Conservation (phyloP, 306 rosid species). For the Citrullus colocynthis region DNA sequence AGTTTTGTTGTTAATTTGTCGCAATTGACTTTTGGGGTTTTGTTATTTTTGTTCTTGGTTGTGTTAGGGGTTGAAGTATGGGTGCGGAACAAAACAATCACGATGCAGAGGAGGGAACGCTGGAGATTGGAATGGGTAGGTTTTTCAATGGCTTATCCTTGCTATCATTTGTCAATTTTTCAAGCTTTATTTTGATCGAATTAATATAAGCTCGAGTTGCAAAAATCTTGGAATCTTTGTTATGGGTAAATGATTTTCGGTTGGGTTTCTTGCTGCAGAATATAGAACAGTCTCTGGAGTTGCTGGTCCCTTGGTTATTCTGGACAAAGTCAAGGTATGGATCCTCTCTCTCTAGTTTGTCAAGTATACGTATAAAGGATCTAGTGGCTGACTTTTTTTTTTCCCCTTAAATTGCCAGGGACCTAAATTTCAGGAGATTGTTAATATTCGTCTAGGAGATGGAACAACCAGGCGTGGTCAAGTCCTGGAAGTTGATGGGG, state of each 20-base stretch:
- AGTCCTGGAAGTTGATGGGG: constrained; percentile 97
- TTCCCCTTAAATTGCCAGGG: constrained; percentile 45
- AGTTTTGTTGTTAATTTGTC: not conserved
- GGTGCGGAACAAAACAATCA: constrained; percentile 48
- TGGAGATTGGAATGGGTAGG: constrained; percentile 98
- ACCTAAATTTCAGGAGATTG: constrained; percentile 97
- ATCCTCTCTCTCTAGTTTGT: not conserved
- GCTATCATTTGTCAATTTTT: not conserved
- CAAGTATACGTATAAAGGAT: not conserved
- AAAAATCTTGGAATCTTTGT: not conserved
- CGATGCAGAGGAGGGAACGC: constrained; percentile 51
- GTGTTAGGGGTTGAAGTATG: constrained; percentile 34
- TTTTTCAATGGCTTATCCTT: constrained; percentile 3
- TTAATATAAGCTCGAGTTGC: not conserved
- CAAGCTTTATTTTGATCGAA: not conserved
- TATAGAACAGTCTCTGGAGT: constrained; percentile 98
- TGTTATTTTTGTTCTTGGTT: not conserved
- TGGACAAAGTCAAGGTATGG: constrained; percentile 90
- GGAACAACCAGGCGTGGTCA: constrained; percentile 90
- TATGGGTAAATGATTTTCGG: constrained; percentile 1
- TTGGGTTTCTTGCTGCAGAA: constrained; percentile 42
- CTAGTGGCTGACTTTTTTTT: constrained; percentile 4
- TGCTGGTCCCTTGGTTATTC: constrained; percentile 98
- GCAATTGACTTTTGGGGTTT: not conserved
- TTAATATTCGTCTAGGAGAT: constrained; percentile 94